phyloP scores from a whole-genome alignment of 352 stramenopile species.

The Pythium utonaiense region DNA sequence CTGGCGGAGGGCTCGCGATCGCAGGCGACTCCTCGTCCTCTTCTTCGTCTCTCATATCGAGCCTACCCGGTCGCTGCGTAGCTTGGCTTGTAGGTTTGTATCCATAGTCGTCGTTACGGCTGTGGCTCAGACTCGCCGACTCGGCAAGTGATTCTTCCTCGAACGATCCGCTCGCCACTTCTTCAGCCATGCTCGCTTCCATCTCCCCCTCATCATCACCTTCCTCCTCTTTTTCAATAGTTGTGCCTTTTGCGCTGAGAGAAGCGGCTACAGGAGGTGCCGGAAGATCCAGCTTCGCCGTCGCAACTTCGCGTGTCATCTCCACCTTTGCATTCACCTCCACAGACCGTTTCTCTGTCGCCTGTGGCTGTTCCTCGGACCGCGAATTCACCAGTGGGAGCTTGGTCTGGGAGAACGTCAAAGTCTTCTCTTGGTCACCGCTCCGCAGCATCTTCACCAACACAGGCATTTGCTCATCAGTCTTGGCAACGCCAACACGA shows the following conservation, averaged over 20 bases:
- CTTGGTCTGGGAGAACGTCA: neutral
- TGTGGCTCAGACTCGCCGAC: conserved; percentile 17
- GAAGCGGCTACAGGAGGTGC: neutral
- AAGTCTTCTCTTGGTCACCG: neutral
- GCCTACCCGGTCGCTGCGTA: conserved; percentile 5
- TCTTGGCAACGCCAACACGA: neutral
- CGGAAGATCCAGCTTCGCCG: neutral
- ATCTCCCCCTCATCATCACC: conserved; percentile 31
- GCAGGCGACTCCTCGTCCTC: conserved; percentile 19
- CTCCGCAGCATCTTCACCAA: conserved; percentile 29
- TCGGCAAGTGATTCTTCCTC: conserved; percentile 52
- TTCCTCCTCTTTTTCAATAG: conserved; percentile 3
- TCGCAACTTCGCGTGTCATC: neutral
- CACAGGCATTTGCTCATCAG: conserved; percentile 16
- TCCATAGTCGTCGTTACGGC: neutral
- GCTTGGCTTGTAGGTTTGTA: neutral
- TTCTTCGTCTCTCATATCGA: conserved; percentile 23
- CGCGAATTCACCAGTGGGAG: neutral
- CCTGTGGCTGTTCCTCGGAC: neutral
- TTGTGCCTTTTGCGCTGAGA: neutral
- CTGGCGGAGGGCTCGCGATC: conserved; percentile 17
- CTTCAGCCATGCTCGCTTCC: conserved; percentile 50
- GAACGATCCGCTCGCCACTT: conserved; percentile 53
- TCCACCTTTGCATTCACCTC: neutral
- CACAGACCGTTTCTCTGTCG: neutral